A percentile compares a stretch with the other conserved stretches of the same genome.
Evolutionary conservation across 108 stramenopile genomes (phyloP).

Genomic region (Nitzschia putrida): DNA sequence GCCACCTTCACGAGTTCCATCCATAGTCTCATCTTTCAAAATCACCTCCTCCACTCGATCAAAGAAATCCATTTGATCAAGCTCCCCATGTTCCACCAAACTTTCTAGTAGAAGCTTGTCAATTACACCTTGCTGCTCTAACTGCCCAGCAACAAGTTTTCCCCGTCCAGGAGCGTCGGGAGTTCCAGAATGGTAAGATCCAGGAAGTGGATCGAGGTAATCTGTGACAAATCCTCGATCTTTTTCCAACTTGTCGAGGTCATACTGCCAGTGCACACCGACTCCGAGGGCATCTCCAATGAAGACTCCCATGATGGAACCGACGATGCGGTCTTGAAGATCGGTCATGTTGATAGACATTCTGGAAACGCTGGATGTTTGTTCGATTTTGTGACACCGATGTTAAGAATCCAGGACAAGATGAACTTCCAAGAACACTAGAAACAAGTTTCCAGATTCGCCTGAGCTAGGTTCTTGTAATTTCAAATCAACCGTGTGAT

Average conservation of each 20-base stretch:
- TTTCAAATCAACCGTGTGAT: too few species aligned
- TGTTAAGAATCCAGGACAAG: too few species aligned
- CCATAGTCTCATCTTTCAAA: slow-evolving; percentile 15
- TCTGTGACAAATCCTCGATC: slow-evolving; percentile 26
- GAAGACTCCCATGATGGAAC: slow-evolving; percentile 20
- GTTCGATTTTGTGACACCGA: too few species aligned
- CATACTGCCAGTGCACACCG: slow-evolving; percentile 29
- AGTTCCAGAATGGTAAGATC: slow-evolving; percentile 21
- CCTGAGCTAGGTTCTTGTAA: too few species aligned
- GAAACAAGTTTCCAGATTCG: too few species aligned
- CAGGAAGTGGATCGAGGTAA: slow-evolving; percentile 21
- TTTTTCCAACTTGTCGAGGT: slow-evolving; percentile 14
- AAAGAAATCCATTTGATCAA: slow-evolving; percentile 17
- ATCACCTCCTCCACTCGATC: slow-evolving; percentile 18
- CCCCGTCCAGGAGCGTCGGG: slow-evolving; percentile 15
- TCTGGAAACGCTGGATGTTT: too few species aligned
- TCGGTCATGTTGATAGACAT: neutral
- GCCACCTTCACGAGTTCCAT: slow-evolving; percentile 24
- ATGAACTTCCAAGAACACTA: too few species aligned
- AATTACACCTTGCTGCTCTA: slow-evolving; percentile 29
- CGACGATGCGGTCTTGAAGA: slow-evolving; percentile 16
- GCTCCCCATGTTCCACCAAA: slow-evolving; percentile 11
- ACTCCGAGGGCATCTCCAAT: slow-evolving; percentile 25
- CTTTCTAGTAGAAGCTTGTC: slow-evolving; percentile 24
- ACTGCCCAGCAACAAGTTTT: slow-evolving; percentile 9